Evolutionary conservation across 2,329 filamentous ascomycete species (phyloP).

Genomic region (Aspergillus cejpii): DNA sequence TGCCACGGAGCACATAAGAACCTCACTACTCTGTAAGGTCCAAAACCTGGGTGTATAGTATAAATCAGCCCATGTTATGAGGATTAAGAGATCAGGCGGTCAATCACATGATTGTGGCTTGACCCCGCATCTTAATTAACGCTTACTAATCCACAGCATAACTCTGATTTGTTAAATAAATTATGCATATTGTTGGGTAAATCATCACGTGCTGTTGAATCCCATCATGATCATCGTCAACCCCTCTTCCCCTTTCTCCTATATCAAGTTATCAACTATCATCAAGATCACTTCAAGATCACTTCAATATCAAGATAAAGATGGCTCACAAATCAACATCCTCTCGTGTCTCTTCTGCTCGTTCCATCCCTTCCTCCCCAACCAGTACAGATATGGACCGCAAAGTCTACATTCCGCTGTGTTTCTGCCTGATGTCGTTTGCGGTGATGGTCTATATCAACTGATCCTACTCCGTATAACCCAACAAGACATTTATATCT

Average conservation of each 20-base stretch:
- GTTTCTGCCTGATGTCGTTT: conserved; percentile 35
- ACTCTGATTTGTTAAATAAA: neutral
- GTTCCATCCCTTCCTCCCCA: conserved; percentile 6
- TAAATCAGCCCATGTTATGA: too few species aligned
- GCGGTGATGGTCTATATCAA: conserved; percentile 34
- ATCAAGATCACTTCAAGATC: too few species aligned
- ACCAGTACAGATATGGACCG: conserved; percentile 26
- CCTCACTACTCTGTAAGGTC: too few species aligned
- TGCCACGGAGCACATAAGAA: too few species aligned
- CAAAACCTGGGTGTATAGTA: too few species aligned
- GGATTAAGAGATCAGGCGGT: too few species aligned
- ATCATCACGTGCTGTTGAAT: neutral
- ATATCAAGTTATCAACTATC: too few species aligned
- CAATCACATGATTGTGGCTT: too few species aligned
- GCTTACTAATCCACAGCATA: too few species aligned
- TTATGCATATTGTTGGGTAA: conserved; percentile 3
- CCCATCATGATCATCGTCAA: neutral
- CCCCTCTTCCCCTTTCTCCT: conserved; percentile 1
- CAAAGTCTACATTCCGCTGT: conserved; percentile 33
- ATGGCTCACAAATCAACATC: conserved; percentile 16
- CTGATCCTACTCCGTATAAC: conserved; percentile 11
- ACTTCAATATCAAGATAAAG: neutral
- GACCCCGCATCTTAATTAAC: too few species aligned
- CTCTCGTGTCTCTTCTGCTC: conserved; percentile 2
- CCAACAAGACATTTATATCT: neutral